Base-by-base conservation (phyloP, 352 stramenopile species). In the Peronospora destructor region DNA sequence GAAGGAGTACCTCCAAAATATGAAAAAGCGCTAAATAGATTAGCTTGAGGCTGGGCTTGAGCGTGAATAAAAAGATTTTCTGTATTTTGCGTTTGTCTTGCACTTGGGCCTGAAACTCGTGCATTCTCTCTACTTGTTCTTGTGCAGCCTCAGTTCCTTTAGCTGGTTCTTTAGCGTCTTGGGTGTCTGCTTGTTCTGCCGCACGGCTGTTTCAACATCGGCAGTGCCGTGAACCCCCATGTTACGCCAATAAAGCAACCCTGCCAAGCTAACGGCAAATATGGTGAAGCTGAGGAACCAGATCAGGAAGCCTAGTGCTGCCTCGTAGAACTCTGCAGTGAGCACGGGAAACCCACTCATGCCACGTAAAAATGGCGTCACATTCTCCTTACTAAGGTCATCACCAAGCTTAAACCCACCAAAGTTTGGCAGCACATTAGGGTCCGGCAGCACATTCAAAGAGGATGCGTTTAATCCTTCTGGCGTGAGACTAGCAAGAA, bases 1-100 rank as follows among this genome's bases (percentile, higher is more conserved):
- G 81, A 89, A 96, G 59, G 68, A 76, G 45, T 98, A 97, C 66
- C 76, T 98, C 12, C 56, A 66, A 37, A 66, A 66, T 49, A 83
- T 86, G 68, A 71, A 78, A 51, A 66, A 60, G 40, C 59, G 69
- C 56, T 76, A 71, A 45, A 17, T 45, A 53, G 32, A 41, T 43
- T 33, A 50, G 33, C 32, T 35, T 12, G 6, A 40, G n/a, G 25
- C 19, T 19, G 11, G 37, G 17, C 16, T 43, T 48, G 33, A 42
- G 12, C 17, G 7, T 58, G 25, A 56, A 56, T 38, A 64, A 60
- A 39, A 61, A 49, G 35, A 17, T 14, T 36, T 66, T 45, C 33
- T 61, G 40, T 63, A 63, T 63, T 63, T 53, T 53, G 48, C 58
- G 19, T 40, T 62, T 38, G 33, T 38, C 28, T 44, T 42, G 25